Percentiles rank a stretch among this genome's conserved stretches.
These are phyloP conservation scores for Hansenula lynferdii DNA, from an alignment of 1,139 yeast genomes.

Conservation along the genomic window DNA sequence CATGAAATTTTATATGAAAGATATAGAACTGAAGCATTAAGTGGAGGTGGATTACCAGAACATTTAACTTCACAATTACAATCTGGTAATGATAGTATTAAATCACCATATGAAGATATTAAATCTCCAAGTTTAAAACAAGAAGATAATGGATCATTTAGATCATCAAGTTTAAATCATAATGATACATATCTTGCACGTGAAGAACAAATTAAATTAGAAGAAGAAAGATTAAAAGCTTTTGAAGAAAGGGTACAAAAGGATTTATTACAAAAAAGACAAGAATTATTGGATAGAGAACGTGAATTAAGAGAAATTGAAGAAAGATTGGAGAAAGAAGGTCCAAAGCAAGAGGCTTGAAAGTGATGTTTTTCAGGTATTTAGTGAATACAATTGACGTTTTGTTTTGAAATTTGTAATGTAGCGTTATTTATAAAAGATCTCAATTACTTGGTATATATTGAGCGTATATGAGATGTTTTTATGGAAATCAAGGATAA, in stretches of 20 bases:
- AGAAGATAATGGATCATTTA: slow-evolving; percentile 22
- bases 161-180: slow-evolving; percentile 19
- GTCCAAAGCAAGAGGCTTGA: slow-evolving; percentile 37
- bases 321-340: slow-evolving; percentile 59
- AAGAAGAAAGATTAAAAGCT: slow-evolving; percentile 73
- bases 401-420: too few species aligned
- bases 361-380: neutral
- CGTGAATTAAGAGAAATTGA: slow-evolving; percentile 82
- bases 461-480: too few species aligned
- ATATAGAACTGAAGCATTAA: slow-evolving; percentile 86
- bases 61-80: slow-evolving; percentile 16
- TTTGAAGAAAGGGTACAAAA: slow-evolving; percentile 87
- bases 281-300: slow-evolving; percentile 83
- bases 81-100: slow-evolving; percentile 12
- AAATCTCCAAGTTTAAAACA: slow-evolving; percentile 20
- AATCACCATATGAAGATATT: slow-evolving; percentile 8
- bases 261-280: slow-evolving; percentile 78
- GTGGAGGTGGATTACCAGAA: slow-evolving; percentile 40
- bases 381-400: neutral
- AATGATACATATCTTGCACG: slow-evolving; percentile 53
- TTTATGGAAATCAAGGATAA: too few species aligned
- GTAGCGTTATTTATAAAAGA: too few species aligned
- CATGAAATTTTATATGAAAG: slow-evolving; percentile 89
- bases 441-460: too few species aligned
- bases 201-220: slow-evolving; percentile 77